Percentiles rank a stretch among this genome's conserved stretches.
phyloP scores from a whole-genome alignment of 768 basidiomycete species.

The Artomyces pyxidatus region DNA sequence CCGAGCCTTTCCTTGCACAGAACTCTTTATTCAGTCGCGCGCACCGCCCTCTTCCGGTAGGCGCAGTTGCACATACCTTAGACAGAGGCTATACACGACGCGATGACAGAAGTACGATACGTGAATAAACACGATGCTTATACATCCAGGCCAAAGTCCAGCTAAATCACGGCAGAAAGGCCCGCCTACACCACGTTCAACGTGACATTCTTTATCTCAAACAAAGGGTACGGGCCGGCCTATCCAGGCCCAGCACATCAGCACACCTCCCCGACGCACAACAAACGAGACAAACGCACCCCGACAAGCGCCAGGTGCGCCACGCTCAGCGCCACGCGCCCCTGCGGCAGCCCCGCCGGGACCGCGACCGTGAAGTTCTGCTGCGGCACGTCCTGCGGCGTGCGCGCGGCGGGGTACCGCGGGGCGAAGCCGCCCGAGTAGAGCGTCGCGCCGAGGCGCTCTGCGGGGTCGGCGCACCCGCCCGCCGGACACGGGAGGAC shows the following conservation, averaged over 20 bases:
- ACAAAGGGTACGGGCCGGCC: conserved; percentile 1
- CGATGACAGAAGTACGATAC: no score
- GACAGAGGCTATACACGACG: no score
- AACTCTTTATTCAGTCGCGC: no score
- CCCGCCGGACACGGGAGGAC: background rate
- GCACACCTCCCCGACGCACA: background rate
- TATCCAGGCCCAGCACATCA: background rate
- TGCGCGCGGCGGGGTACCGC: background rate
- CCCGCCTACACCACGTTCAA: background rate
- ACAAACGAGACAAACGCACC: background rate
- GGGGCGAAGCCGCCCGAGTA: background rate
- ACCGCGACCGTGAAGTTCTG: conserved; percentile 1
- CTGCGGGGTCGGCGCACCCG: background rate
- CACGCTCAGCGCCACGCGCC: background rate
- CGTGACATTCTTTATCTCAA: conserved; percentile 5
- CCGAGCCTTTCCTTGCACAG: no score
- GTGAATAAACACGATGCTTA: no score
- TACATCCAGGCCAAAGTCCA: no score
- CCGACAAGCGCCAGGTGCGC: conserved; percentile 2
- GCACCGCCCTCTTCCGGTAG: no score
- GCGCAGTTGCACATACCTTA: no score
- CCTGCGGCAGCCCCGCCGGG: background rate
- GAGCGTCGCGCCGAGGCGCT: conserved; percentile 2
- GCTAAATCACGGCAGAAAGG: no score
- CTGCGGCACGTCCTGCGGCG: background rate